phyloP scores from a whole-genome alignment of 495 filamentous ascomycete species.

The Neurospora sp. region DNA sequence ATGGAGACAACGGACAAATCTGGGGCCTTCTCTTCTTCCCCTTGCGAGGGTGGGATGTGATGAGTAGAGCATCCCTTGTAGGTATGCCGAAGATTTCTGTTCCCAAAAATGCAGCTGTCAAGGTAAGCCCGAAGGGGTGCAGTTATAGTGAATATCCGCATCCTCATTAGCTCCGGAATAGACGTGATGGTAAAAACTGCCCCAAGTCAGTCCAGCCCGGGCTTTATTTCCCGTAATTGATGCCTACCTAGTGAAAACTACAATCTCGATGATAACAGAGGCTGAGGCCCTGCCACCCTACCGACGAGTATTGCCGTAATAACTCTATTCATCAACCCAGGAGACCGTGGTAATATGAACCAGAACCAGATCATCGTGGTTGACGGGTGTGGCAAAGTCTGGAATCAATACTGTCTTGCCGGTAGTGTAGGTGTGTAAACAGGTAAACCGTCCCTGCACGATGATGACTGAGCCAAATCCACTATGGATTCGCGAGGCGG shows the following conservation, averaged over 20 bases:
- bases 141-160: not conserved
- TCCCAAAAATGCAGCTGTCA: not conserved
- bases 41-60: not conserved
- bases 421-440: not conserved
- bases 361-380: not conserved
- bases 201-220: not conserved
- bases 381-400: not conserved
- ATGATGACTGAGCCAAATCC: not conserved
- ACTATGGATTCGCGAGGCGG: not conserved
- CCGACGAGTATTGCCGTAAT: not conserved
- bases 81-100: not conserved
- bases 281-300: not conserved
- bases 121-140: not conserved
- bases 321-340: not conserved
- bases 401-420: not conserved
- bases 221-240: not conserved
- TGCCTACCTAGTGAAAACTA: not conserved
- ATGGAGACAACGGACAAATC: not conserved
- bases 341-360: not conserved
- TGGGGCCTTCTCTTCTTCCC: not conserved
- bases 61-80: not conserved
- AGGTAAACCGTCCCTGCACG: not conserved
- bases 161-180: not conserved
- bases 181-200: not conserved
- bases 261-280: not conserved